phyloP scores from a whole-genome alignment of 2,329 filamentous ascomycete species.

The Hymenoscyphus occultus region DNA sequence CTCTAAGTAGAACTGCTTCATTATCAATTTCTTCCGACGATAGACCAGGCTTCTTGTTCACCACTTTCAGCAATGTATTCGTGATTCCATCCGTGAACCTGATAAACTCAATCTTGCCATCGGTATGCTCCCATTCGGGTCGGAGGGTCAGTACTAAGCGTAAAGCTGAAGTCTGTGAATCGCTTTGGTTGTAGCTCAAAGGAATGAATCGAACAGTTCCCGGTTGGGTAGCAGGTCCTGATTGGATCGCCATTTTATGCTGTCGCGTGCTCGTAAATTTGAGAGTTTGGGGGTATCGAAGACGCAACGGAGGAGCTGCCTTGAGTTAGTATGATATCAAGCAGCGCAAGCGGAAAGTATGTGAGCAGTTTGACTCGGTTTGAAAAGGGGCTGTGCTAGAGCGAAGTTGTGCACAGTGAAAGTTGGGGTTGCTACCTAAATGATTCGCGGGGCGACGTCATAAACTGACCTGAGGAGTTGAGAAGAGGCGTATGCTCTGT shows the following conservation, averaged over 20 bases:
- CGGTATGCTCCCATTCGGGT: conserved; percentile 75
- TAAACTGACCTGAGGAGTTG: not conserved
- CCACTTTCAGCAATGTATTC: conserved; percentile 82
- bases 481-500: not conserved
- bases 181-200: conserved; percentile 71
- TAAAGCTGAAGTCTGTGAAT: conserved; percentile 76
- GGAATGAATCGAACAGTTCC: conserved; percentile 61
- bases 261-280: not conserved
- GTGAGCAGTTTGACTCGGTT: not conserved
- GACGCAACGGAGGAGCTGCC: not conserved
- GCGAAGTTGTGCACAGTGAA: not conserved
- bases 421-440: not conserved
- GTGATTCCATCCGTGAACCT: conserved; percentile 98
- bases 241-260: not conserved
- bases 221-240: conserved; percentile 12
- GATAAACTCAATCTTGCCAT: conserved; percentile 76
- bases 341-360: not conserved
- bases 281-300: not conserved
- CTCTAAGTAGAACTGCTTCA: conserved; percentile 83
- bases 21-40: conserved; percentile 75
- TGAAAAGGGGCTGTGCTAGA: not conserved
- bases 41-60: conserved; percentile 65
- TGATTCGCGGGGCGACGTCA: not conserved
- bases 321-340: not conserved
- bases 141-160: conserved; percentile 74